These are phyloP conservation scores for Yamadazyma songkhlaensis DNA, from an alignment of 1,139 yeast genomes.

Conservation along the genomic window DNA sequence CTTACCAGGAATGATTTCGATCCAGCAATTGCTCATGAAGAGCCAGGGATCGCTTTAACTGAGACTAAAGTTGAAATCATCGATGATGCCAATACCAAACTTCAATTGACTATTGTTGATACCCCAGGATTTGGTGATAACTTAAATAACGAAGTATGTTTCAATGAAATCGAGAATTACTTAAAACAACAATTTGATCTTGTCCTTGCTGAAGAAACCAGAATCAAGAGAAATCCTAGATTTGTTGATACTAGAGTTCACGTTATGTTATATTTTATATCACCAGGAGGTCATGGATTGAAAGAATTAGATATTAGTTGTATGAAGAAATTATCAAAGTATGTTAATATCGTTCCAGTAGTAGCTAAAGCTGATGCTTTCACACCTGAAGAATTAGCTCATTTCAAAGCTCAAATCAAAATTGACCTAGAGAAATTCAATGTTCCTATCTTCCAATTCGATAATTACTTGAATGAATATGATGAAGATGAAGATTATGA, in stretches of 20 bases:
- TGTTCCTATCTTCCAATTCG: slow-evolving; percentile 83
- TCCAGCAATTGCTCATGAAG: slow-evolving; percentile 46
- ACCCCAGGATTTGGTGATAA: slow-evolving; percentile 82
- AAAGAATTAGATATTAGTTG: slow-evolving; percentile 73
- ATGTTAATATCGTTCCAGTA: slow-evolving; percentile 87
- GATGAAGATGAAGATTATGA: slow-evolving; percentile 66
- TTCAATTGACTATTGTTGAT: slow-evolving; percentile 62
- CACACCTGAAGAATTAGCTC: slow-evolving; percentile 68
- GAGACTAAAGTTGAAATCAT: slow-evolving; percentile 67
- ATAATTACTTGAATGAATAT: slow-evolving; percentile 40
- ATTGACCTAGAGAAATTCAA: slow-evolving; percentile 74
- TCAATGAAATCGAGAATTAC: slow-evolving; percentile 68
- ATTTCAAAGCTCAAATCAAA: slow-evolving; percentile 52
- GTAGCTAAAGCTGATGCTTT: slow-evolving; percentile 85
- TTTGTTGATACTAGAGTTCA: slow-evolving; percentile 78
- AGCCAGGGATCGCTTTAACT: slow-evolving; percentile 62
- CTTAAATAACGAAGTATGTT: slow-evolving; percentile 61
- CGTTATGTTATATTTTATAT: slow-evolving; percentile 65
- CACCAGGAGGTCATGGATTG: slow-evolving; percentile 77
- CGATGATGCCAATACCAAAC: slow-evolving; percentile 74
- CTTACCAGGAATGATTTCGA: slow-evolving; percentile 42
- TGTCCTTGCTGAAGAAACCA: slow-evolving; percentile 85
- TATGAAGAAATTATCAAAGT: slow-evolving; percentile 71
- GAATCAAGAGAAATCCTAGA: slow-evolving; percentile 84
- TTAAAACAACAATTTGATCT: slow-evolving; percentile 90